Conservation (phyloP, 495 filamentous ascomycete genomes). For the Penicillium egyptiacum region DNA sequence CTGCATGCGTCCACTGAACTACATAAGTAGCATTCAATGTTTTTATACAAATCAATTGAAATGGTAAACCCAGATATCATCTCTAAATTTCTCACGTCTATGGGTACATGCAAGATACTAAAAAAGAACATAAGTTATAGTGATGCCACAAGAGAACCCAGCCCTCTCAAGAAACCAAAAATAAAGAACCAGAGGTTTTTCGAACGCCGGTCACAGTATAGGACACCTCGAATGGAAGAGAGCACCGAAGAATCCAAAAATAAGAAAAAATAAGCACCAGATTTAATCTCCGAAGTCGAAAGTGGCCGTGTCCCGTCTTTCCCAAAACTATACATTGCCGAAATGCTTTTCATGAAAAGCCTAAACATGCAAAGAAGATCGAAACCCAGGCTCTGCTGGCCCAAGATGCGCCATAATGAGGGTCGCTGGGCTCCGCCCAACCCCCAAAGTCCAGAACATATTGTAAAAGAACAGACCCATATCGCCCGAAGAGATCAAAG, state of each 20-base stretch:
- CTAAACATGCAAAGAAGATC: slow-evolving; percentile 22
- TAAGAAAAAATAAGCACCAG: slow-evolving; percentile 8
- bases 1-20: slow-evolving; percentile 27
- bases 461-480: slow-evolving; percentile 15
- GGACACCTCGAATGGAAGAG: slow-evolving; percentile 30
- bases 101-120: slow-evolving; percentile 35
- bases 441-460: slow-evolving; percentile 8
- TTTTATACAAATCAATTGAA: not conserved
- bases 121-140: slow-evolving; percentile 23
- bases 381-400: slow-evolving; percentile 10
- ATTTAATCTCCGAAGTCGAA: slow-evolving; percentile 19
- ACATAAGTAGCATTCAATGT: not conserved
- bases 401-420: slow-evolving; percentile 13
- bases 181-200: slow-evolving; percentile 26
- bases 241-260: slow-evolving; percentile 20
- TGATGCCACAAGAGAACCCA: slow-evolving; percentile 27
- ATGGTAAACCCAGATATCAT: slow-evolving; percentile 21
- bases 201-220: slow-evolving; percentile 39
- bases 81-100: slow-evolving; percentile 36
- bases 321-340: slow-evolving; percentile 32
- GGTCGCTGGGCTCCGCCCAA: slow-evolving; percentile 20
- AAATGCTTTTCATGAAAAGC: slow-evolving; percentile 27
- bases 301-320: slow-evolving; percentile 7
- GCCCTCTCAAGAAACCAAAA: slow-evolving; percentile 21
- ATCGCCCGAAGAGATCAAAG: slow-evolving; percentile 18